Conservation (phyloP, 805 yeast genomes). For the Kuraishia borneana region DNA sequence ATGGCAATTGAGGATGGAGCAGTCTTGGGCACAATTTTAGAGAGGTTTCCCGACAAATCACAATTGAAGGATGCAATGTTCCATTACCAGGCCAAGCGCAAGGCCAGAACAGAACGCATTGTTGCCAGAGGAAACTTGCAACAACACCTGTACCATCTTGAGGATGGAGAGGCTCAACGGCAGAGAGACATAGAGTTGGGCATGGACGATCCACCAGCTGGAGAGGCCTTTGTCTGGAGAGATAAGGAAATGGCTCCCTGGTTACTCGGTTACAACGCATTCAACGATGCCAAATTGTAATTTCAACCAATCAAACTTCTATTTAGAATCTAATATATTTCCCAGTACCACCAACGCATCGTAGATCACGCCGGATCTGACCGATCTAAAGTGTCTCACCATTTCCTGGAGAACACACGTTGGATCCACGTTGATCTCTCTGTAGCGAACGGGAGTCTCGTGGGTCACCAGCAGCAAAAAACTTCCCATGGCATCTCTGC, state of each 20-base stretch:
- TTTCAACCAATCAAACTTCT: too few species aligned
- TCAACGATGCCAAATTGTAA: constrained; percentile 10
- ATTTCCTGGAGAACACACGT: constrained; percentile 5
- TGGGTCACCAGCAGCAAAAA: constrained; percentile 3
- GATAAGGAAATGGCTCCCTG: constrained; percentile 17
- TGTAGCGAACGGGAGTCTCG: constrained; percentile 2
- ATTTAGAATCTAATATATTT: constrained; percentile 1
- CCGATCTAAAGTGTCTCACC: constrained; percentile 2
- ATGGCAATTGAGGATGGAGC: constrained; percentile 24
- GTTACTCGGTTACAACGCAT: constrained; percentile 16
- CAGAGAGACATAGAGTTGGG: constrained; percentile 12
- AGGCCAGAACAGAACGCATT: constrained; percentile 14
- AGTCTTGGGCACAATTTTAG: constrained; percentile 13
- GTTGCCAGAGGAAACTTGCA: constrained; percentile 12
- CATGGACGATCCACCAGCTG: constrained; percentile 10
- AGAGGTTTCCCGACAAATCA: constrained; percentile 7
- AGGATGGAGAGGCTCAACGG: constrained; percentile 17
- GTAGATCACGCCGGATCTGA: constrained; percentile 4
- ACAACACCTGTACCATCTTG: constrained; percentile 15
- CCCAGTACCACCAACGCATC: constrained; percentile 4
- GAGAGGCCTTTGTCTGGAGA: constrained; percentile 13
- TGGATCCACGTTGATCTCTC: constrained; percentile 3
- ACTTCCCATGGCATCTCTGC: constrained; percentile 4
- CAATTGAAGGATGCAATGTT: constrained; percentile 12
- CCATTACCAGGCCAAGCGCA: constrained; percentile 12